Evolutionary conservation across 352 stramenopile genomes (phyloP), one percentile per base, ranked within the genome.

Genomic region (Elongisporangium anandrum): DNA sequence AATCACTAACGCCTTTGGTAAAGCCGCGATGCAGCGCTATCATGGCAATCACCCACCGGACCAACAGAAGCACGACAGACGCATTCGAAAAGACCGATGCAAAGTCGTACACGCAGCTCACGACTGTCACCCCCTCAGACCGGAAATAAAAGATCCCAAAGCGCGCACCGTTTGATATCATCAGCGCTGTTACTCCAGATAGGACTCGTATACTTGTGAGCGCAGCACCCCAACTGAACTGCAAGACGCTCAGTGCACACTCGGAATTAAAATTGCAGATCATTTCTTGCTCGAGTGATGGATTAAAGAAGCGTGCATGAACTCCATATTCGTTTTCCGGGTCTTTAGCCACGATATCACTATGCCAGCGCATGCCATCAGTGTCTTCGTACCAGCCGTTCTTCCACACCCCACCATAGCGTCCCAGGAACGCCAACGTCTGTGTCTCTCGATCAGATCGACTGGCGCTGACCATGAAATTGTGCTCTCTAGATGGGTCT

Each of bases 101-200:
- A 16, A 29, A 20, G 29, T 61, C 53, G 47, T 65, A 65, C 4
- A 26, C 21, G 34, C 41, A 56, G 1, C 17, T 10, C 0, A 39
- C 48, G 0, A 52, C 63, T 21, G 56, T 53, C 9, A 13, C 48
- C 4, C 17, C 0, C 0, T 23, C 6, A 5, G 45, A 57, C 26
- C 79, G 54, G 20, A 63, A 77, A 0, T 75, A 45, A 26, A 65
- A 65, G 9, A 65, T 22, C 7, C 59, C 59, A 29, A 45, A 54
- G 3, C 53, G 39, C 2, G 26, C 23, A 2, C 53, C 59, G 21
- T 65, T 49, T 2, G 23, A 17, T 29, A 61, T 56, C 15, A 29
- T 26, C 12, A 63, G 21, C 1, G 45, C 54, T 1, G 45, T 76
- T 8, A 13, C 29, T 13, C 29, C 9, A 8, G 2, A 15, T 8